phyloP scores from a whole-genome alignment of 164 flowering plant genomes.

The Stephania yunnanensis region DNA sequence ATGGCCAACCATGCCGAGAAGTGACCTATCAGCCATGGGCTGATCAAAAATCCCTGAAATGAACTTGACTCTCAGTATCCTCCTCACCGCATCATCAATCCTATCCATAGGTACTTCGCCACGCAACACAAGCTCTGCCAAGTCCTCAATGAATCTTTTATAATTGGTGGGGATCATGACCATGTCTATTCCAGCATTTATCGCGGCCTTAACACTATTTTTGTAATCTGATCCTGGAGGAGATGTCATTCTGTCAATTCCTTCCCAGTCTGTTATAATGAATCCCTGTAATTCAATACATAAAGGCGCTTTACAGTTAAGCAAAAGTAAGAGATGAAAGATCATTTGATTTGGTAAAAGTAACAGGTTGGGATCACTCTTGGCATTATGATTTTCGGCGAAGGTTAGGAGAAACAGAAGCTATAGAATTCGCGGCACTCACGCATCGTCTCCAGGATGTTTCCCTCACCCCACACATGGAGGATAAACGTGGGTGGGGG shows the following conservation, averaged over 20 bases:
- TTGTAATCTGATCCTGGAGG: slow-evolving; percentile 23
- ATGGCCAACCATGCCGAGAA: slow-evolving; percentile 23
- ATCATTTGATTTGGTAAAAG: background rate
- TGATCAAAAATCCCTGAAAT: slow-evolving; percentile 28
- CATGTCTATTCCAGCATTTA: slow-evolving; percentile 36
- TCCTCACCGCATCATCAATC: slow-evolving; percentile 34
- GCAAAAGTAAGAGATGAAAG: too few relatives aligned
- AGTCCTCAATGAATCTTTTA: slow-evolving; percentile 14
- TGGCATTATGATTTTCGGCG: too few relatives aligned
- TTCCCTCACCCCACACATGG: too few relatives aligned
- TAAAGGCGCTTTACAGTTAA: background rate
- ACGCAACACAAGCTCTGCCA: slow-evolving; percentile 16
- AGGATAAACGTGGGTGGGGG: too few relatives aligned
- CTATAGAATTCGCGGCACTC: too few relatives aligned
- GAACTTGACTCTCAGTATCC: slow-evolving; percentile 35
- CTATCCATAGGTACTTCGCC: slow-evolving; percentile 20
- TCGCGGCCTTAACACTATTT: slow-evolving; percentile 16
- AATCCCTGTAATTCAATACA: slow-evolving; percentile 31
- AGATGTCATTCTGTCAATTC: slow-evolving; percentile 18
- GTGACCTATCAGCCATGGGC: slow-evolving; percentile 28
- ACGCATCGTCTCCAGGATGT: too few relatives aligned
- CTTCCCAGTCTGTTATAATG: slow-evolving; percentile 32
- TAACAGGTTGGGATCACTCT: background rate
- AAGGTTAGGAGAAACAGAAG: too few relatives aligned
- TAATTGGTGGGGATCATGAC: slow-evolving; percentile 29